Base-by-base conservation (phyloP, 2,329 filamentous ascomycete species). In the Knufia petricola region DNA sequence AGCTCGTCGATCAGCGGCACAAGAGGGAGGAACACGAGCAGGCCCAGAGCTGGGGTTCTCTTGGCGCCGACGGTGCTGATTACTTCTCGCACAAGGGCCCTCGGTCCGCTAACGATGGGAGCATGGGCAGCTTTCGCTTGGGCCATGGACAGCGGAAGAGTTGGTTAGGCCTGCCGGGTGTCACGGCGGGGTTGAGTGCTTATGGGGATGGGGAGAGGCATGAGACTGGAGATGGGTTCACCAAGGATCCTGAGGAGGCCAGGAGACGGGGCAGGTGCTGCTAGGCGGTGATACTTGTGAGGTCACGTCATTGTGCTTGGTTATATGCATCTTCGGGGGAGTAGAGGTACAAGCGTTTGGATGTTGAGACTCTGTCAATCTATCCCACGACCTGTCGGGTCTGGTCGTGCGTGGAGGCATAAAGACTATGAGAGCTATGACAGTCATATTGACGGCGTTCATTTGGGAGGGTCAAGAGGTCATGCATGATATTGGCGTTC, bases 1-100 rank as follows among this genome's bases (percentile, higher is more conserved):
- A 94, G 68, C 68, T 84, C 15, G 81, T 83, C 3, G 90, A 95
- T 69, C 78, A 90, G 61, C 70, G 74, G 51, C 72, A 82, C 37
- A 72, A 73, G 49, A 73, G 71, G 39, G 62, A 75, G 12, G 75
- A 77, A 52, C 68, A 71, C 12, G 74, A 76, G 46, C 63, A 70
- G 15, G 54, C 68, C 42, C 63, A 64, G 46, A 60, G 10, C 15
- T 36, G 32, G 32, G 32, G 32, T 17, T 6, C 10, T 36, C 7
- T 58, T 34, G 65, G 63, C 44, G 57, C 55, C 21, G 56, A 59
- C 44, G 26, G 52, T 34, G 17, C 49, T 46, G 44, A 59, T 53
- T 52, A 63, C 51, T 54, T 58, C 46, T 15, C 41, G 13, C 21
- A 44, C 47, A 32, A 34, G 37, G 51, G 55, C 6, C 58, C 59